Percentiles rank a stretch among this genome's conserved stretches.
Evolutionary conservation across 1,284 basidiomycete species (phyloP).

Genomic region (Heterobasidion occidentale): DNA sequence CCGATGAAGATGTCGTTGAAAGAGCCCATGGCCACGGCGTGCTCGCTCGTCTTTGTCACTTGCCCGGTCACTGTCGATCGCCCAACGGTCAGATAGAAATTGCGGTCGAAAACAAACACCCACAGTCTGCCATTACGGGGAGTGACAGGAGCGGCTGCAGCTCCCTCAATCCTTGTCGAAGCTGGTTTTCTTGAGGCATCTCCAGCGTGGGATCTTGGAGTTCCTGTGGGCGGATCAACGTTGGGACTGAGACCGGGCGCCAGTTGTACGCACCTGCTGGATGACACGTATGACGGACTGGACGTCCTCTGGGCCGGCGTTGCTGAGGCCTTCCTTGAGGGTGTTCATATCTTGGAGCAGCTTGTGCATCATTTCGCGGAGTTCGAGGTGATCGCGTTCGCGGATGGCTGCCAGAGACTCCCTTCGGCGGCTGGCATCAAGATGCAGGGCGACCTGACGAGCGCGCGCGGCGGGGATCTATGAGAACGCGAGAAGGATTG

Average conservation of each 20-base stretch:
- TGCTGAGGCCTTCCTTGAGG: constrained; percentile 21
- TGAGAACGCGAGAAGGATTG: too few relatives aligned
- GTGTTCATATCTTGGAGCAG: constrained; percentile 26
- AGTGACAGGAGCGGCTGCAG: constrained; percentile 26
- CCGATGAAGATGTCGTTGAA: constrained; percentile 33
- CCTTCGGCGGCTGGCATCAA: constrained; percentile 22
- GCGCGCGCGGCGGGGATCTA: not conserved
- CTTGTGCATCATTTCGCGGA: constrained; percentile 27
- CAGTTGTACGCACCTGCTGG: constrained; percentile 25
- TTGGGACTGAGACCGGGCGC: not conserved
- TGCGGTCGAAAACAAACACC: constrained; percentile 7
- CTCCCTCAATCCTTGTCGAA: constrained; percentile 29
- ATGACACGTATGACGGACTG: constrained; percentile 32
- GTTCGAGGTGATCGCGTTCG: constrained; percentile 27
- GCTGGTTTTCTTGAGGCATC: constrained; percentile 21
- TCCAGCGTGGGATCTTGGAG: constrained; percentile 25
- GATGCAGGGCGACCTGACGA: constrained; percentile 20
- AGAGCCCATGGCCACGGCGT: constrained; percentile 24
- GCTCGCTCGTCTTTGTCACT: constrained; percentile 21
- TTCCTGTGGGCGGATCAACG: constrained; percentile 19
- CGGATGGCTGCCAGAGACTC: constrained; percentile 19
- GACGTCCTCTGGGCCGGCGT: constrained; percentile 21
- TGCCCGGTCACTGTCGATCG: constrained; percentile 32
- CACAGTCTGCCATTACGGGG: constrained; percentile 33
- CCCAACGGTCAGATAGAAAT: not conserved